Conservation (phyloP, 345 rosid species). For the Citrus sp. region DNA sequence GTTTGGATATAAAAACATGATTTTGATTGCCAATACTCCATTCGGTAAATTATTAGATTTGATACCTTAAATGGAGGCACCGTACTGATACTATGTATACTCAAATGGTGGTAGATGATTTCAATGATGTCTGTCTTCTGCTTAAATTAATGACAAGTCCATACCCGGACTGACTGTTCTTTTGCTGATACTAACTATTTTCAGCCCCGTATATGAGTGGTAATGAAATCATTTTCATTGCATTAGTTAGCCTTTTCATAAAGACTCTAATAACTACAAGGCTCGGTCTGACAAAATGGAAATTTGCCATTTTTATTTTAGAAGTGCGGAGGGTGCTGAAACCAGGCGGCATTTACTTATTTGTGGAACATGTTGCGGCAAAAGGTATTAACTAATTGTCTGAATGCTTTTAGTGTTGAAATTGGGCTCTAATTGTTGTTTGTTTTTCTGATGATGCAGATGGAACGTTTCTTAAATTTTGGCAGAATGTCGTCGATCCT, state of each 20-base stretch:
- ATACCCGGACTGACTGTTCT: too few species aligned
- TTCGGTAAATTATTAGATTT: neutral
- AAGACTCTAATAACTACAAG: neutral
- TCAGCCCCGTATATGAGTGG: neutral
- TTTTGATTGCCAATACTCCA: neutral
- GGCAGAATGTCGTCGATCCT: conserved; percentile 62
- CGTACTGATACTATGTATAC: neutral
- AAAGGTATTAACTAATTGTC: conserved; percentile 39
- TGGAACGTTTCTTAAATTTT: conserved; percentile 58
- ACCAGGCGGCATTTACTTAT: conserved; percentile 73
- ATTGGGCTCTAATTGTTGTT: too few species aligned
- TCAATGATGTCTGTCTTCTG: neutral
- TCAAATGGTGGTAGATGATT: neutral
- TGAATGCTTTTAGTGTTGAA: neutral
- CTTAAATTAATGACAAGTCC: too few species aligned
- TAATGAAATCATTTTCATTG: neutral
- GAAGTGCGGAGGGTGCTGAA: conserved; percentile 78
- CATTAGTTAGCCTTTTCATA: neutral
- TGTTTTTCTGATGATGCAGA: conserved; percentile 34
- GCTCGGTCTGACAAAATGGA: neutral
- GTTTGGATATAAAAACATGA: neutral
- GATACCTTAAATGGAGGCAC: neutral
- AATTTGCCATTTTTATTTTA: conserved; percentile 16
- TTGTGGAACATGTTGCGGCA: conserved; percentile 90
- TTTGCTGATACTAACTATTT: too few species aligned